Percentiles rank a stretch among this genome's conserved stretches.
phyloP scores from a whole-genome alignment of 306 rosid species.

The Begonia loranthoides region DNA sequence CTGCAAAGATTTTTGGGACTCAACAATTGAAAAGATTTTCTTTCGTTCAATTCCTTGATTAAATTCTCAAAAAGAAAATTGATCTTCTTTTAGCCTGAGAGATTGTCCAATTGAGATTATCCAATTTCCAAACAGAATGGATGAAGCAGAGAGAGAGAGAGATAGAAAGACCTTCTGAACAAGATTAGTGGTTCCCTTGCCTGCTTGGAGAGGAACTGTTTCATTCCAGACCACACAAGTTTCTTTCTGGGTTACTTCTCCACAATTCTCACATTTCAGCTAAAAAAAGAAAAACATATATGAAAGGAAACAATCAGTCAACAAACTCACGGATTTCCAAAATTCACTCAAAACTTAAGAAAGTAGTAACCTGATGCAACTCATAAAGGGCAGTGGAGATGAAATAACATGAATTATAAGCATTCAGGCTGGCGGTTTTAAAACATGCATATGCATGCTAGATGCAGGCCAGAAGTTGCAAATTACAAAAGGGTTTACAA shows the following conservation, averaged over 20 bases:
- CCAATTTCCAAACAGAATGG: neutral
- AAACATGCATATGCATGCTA: too few species aligned
- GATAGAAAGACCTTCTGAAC: slow-evolving; percentile 77
- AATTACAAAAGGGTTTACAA: too few species aligned
- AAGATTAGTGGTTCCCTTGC: slow-evolving; percentile 69
- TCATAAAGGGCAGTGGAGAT: too few species aligned
- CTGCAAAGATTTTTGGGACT: neutral
- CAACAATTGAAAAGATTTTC: neutral
- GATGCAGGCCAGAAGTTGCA: too few species aligned
- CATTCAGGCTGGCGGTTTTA: too few species aligned
- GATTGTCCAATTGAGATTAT: neutral
- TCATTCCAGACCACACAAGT: slow-evolving; percentile 58
- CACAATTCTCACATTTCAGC: slow-evolving; percentile 81
- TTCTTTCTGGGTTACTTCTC: slow-evolving; percentile 73
- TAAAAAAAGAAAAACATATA: slow-evolving; percentile 4
- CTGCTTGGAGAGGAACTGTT: slow-evolving; percentile 57
- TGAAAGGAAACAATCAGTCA: neutral
- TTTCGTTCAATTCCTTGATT: neutral
- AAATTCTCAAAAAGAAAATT: too few species aligned
- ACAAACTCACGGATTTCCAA: neutral
- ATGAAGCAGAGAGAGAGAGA: neutral
- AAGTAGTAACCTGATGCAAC: too few species aligned
- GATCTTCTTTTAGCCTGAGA: too few species aligned
- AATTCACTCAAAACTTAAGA: too few species aligned
- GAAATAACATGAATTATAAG: too few species aligned